Evolutionary conservation across 202 grass and related monocot species (phyloP).

Genomic region (Panicum virgatum): DNA sequence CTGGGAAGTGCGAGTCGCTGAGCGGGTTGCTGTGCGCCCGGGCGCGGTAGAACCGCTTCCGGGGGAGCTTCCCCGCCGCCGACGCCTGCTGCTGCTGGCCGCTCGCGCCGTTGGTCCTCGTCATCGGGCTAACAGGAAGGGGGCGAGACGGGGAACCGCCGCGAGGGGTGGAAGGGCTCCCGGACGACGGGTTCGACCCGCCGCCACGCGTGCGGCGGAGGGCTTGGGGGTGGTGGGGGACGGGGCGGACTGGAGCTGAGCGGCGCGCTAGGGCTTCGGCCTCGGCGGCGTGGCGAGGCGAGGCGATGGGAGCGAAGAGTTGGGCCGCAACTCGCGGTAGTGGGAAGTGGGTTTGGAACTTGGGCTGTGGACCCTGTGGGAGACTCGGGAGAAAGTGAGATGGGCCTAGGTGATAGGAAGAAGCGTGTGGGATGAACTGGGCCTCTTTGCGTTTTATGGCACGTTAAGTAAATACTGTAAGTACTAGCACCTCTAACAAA

Average conservation of each 20-base stretch:
- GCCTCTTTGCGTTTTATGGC: no score
- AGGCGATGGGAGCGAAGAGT: not conserved
- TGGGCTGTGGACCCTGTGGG: not conserved
- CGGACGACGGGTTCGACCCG: no score
- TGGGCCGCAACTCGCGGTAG: not conserved
- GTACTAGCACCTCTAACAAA: no score
- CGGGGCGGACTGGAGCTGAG: no score
- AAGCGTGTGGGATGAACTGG: no score
- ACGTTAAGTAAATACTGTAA: no score
- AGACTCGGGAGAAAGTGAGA: no score
- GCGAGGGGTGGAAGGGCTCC: not conserved
- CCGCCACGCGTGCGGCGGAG: not conserved
- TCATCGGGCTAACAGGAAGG: constrained; percentile 9
- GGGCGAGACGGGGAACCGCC: not conserved
- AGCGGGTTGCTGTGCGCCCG: constrained; percentile 93
- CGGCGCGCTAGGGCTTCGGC: constrained; percentile 25
- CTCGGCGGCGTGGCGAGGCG: not conserved
- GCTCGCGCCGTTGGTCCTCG: constrained; percentile 11
- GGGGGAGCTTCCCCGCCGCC: constrained; percentile 55
- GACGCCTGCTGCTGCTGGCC: constrained; percentile 12
- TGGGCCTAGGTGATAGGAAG: no score
- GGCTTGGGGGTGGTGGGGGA: no score
- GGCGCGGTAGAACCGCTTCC: constrained; percentile 86
- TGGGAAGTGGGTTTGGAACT: no score
- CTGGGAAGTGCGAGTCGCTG: constrained; percentile 93